Conservation (phyloP, 2,329 filamentous ascomycete species). For the Colletotrichum cordylinicola region DNA sequence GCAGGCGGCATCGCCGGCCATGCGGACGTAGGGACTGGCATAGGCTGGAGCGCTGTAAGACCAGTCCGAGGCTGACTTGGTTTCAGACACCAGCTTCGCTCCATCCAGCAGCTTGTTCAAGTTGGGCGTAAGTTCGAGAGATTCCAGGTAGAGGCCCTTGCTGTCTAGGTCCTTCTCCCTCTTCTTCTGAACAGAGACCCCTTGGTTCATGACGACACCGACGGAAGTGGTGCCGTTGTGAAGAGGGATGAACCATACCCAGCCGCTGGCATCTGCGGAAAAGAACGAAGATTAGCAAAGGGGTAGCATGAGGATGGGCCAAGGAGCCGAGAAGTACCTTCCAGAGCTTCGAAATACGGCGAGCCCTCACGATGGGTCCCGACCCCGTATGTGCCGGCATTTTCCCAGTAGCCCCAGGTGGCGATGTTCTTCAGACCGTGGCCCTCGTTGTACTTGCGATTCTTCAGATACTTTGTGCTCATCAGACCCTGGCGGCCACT, state of each 20-base stretch:
- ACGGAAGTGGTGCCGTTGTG: constrained; percentile 51
- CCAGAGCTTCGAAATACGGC: constrained; percentile 51
- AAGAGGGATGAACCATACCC: constrained; percentile 56
- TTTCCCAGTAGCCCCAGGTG: constrained; percentile 54
- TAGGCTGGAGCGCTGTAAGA: constrained; percentile 52
- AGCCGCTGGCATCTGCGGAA: constrained; percentile 48
- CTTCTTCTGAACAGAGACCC: constrained; percentile 40
- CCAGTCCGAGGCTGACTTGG: constrained; percentile 51
- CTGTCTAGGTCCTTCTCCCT: constrained; percentile 24
- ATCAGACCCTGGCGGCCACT: constrained; percentile 50
- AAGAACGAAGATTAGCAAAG: no score
- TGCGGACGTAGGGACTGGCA: constrained; percentile 41
- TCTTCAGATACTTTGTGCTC: constrained; percentile 54
- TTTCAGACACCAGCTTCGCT: constrained; percentile 29
- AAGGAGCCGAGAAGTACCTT: background rate
- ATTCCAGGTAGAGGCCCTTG: constrained; percentile 38
- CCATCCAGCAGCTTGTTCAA: constrained; percentile 30
- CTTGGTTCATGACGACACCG: constrained; percentile 47
- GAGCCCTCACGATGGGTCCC: constrained; percentile 39
- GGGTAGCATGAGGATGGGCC: background rate
- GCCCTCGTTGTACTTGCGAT: constrained; percentile 49
- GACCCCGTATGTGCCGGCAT: constrained; percentile 32
- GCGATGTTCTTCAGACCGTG: constrained; percentile 51
- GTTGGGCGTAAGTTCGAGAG: constrained; percentile 36
- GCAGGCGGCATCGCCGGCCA: constrained; percentile 51